Percentiles rank a stretch among this genome's conserved stretches.
Conservation (phyloP, 805 yeast species). For the Teunomyces gatunensis region DNA sequence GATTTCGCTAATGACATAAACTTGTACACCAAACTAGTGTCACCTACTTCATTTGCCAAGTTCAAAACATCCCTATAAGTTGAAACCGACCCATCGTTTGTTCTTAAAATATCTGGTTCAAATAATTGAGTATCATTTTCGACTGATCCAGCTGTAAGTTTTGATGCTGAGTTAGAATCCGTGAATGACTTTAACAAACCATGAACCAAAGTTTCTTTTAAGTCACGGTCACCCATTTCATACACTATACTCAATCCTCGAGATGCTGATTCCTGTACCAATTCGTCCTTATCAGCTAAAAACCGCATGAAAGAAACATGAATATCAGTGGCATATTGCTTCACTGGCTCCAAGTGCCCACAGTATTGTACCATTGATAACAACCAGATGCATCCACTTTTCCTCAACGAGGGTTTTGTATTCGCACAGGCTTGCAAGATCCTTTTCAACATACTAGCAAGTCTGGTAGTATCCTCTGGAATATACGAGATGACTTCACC, state of each 20-base stretch:
- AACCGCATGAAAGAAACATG: constrained; percentile 77
- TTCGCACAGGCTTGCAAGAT: constrained; percentile 54
- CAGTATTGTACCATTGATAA: constrained; percentile 77
- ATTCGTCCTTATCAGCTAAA: constrained; percentile 76
- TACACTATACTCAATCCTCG: constrained; percentile 81
- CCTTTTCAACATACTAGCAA: constrained; percentile 40
- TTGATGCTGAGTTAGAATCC: constrained; percentile 50
- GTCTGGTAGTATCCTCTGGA: constrained; percentile 16
- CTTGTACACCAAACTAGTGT: constrained; percentile 88
- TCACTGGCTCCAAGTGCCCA: constrained; percentile 44
- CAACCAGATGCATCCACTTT: constrained; percentile 82
- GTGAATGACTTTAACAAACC: constrained; percentile 76
- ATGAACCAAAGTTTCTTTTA: constrained; percentile 71
- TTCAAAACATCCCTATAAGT: constrained; percentile 88
- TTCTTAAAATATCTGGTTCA: constrained; percentile 75
- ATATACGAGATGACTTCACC: constrained; percentile 22
- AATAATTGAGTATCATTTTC: constrained; percentile 80
- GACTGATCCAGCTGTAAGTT: constrained; percentile 61
- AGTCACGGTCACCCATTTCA: constrained; percentile 66
- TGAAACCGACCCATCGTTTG: constrained; percentile 82
- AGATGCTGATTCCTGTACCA: constrained; percentile 90
- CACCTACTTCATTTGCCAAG: constrained; percentile 92
- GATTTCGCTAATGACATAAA: constrained; percentile 90
- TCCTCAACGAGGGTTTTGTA: constrained; percentile 72
- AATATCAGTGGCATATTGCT: constrained; percentile 50